phyloP scores from a whole-genome alignment of 257 asterid species.

The Penstemon davidsonii region DNA sequence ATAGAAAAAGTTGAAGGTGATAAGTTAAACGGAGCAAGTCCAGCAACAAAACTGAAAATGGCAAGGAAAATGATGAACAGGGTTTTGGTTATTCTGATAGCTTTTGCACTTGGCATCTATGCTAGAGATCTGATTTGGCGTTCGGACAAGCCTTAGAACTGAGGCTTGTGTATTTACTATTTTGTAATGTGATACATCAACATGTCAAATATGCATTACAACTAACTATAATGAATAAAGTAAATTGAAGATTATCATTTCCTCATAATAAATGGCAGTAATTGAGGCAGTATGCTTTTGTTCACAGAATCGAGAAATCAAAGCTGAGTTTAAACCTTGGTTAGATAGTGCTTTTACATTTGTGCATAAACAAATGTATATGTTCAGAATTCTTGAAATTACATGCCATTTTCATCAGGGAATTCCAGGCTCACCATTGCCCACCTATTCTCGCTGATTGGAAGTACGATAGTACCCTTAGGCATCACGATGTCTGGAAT shows the following conservation, averaged over 20 bases:
- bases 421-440: constrained; percentile 42
- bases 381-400: background rate
- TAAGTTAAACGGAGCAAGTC: constrained; percentile 27
- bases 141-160: constrained; percentile 25
- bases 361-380: too few relatives aligned
- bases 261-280: background rate
- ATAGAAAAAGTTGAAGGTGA: constrained; percentile 20
- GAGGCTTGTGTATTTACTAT: background rate
- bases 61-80: constrained; percentile 39
- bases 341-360: too few relatives aligned
- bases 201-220: constrained; percentile 15
- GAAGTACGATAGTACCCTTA: constrained; percentile 40
- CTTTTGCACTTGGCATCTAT: constrained; percentile 47
- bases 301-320: too few relatives aligned
- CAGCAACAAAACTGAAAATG: constrained; percentile 45
- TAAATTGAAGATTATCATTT: constrained; percentile 2
- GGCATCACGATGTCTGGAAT: constrained; percentile 40
- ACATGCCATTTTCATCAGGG: constrained; percentile 25
- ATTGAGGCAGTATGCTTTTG: background rate
- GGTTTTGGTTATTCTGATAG: constrained; percentile 38
- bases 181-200: constrained; percentile 8
- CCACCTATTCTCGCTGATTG: constrained; percentile 48
- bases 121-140: constrained; percentile 36
- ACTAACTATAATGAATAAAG: constrained; percentile 32
- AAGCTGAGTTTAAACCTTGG: background rate